Base-by-base conservation (phyloP, 768 basidiomycete species). In the Rhizopogon vesiculosus region DNA sequence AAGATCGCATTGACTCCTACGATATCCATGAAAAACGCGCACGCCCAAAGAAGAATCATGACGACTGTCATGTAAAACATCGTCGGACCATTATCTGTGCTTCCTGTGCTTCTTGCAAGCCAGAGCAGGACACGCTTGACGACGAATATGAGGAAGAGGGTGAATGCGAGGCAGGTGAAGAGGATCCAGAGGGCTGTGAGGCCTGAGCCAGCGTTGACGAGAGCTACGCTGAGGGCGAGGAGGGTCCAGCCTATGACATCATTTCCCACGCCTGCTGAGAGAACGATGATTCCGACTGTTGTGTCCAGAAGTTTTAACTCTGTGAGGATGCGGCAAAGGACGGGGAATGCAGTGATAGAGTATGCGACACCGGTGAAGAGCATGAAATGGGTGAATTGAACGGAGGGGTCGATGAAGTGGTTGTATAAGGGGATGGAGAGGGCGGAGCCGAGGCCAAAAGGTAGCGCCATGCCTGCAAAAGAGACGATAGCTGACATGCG, bases 1-100 rank as follows among this genome's bases (percentile, higher is more conserved):
- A 96, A 96, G 59, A 95, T 93, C 39, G 93, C 87, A 64, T 93
- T 89, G 1, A 93, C 90, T 19, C 93, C 96, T 62, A 98, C 93
- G 53, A 89, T 77, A 62, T 96, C 94, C 1, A 94, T 97, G 66
- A 98, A 87, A 71, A 96, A 98, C 0, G 94, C 91, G 7, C 85
- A 89, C 0, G 82, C 85, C 71, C 98, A 95, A 12, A 93, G 74
- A 7, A 91, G 69, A 13, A 96, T 70, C 54, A 96, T 87, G 15
- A 86, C 87, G 1, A 83, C 69, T 0, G 91, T 93, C 91, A 97
- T 95, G 71, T 94, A 93, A 61, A 87, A 82, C 59, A 92, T 86
- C 0, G 91, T 86, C 0, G 96, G 95, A 0, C 89, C 90, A 45
- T 83, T 86, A 59, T 93, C 87, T 35, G 74, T 82, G 31, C 90